phyloP scores from a whole-genome alignment of 768 basidiomycete genomes.

The Cytidiella melzeri region DNA sequence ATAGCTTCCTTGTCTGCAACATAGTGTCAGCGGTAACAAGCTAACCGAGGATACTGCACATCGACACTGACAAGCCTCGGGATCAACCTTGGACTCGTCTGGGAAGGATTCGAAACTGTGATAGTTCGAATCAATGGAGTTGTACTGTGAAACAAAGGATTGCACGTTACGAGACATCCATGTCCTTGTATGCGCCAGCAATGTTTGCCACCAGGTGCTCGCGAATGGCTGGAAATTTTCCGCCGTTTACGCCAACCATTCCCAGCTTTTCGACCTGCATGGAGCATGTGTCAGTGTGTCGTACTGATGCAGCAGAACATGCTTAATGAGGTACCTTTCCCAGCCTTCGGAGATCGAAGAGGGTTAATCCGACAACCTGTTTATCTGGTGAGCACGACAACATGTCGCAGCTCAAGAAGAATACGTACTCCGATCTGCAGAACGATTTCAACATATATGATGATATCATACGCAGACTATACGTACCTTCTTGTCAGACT shows the following conservation, averaged over 20 bases:
- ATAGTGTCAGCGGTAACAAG: not conserved
- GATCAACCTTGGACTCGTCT: conserved; percentile 57
- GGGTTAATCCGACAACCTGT: conserved; percentile 83
- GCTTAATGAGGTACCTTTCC: too few relatives aligned
- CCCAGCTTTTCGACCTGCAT: conserved; percentile 64
- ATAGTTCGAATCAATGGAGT: not conserved
- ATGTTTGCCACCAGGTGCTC: conserved; percentile 80
- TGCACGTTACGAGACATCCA: conserved; percentile 70
- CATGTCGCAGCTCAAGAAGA: not conserved
- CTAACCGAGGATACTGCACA: not conserved
- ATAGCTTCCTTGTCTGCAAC: conserved; percentile 78
- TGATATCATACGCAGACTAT: not conserved
- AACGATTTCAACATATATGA: conserved; percentile 6
- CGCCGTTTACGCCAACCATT: conserved; percentile 89
- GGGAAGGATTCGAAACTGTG: conserved; percentile 76
- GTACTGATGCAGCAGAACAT: conserved; percentile 11
- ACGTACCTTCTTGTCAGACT: conserved; percentile 87
- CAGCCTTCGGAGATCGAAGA: conserved; percentile 81
- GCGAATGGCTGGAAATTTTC: conserved; percentile 83
- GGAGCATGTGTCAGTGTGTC: too few relatives aligned
- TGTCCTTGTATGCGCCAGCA: conserved; percentile 75
- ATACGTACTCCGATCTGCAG: conserved; percentile 60
- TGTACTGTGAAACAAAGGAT: not conserved
- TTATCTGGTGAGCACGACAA: not conserved
- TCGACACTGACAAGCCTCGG: conserved; percentile 71